Evolutionary conservation across 164 flowering plant genomes (phyloP), one percentile per base, ranked within the genome.

Genomic region (Sextonia rubra): DNA sequence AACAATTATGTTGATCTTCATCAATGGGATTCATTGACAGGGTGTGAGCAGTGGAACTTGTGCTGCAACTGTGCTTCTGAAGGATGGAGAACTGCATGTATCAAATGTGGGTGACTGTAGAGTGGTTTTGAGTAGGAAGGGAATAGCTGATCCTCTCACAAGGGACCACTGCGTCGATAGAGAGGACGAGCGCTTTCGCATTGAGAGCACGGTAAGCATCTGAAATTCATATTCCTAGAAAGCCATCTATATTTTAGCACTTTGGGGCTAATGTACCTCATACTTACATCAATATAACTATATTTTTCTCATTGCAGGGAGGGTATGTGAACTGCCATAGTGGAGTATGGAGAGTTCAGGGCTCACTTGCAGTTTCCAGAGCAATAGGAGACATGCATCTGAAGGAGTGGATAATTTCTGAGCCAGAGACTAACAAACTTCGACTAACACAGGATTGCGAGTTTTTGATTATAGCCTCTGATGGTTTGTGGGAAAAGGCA

Each of bases 401-500:
- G 68, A 87, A 89, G 75, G 73, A 87, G 44, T 85, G 86, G 89
- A 66, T 89, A 0, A 83, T 81, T 47, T 73, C 88, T 5, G 87
- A 87, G 52, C 90, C 92, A 0, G 90, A 89, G 23, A 82, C 69
- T 12, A 64, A 37, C 18, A 76, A 22, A 27, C 56, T 87, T 29
- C 66, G 2, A 2, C 30, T 87, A 15, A 75, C 80, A 44, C 25
- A 87, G 0, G 90, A 86, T 55, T 81, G 78, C 12, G 80, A 89
- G 63, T 89, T 86, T 73, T 73, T 89, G 67, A 78, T 89, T 2
- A 17, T 89, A 64, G 92, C 90, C 25, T 83, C 92, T 44, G 92
- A 89, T 82, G 92, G 92, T 7, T 67, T 89, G 52, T 89, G 92
- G 92, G 86, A 86, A 49, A 82, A 86, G 90, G 93, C 86, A 82